Percentiles rank a stretch among this genome's conserved stretches.
Evolutionary conservation across 495 filamentous ascomycete genomes (phyloP).

Genomic region (Aspergillus haitiensis): DNA sequence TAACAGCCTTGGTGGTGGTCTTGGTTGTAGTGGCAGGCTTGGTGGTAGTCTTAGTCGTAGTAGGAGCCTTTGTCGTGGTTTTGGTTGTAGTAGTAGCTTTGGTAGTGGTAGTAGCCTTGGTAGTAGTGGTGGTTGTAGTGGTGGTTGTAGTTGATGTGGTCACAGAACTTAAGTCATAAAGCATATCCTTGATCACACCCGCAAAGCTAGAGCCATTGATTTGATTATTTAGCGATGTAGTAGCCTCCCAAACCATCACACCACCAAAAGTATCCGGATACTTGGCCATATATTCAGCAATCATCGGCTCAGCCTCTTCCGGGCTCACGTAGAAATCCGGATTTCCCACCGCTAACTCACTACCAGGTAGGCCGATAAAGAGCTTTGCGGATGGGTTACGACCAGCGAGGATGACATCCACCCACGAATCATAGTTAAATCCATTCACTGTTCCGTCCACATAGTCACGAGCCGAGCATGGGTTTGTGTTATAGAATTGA

Average conservation of each 20-base stretch:
- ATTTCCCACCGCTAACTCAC: conserved; percentile 28
- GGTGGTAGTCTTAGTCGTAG: background rate
- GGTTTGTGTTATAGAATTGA: conserved; percentile 66
- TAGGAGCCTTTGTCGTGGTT: background rate
- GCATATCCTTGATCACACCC: conserved; percentile 45
- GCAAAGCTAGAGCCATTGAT: conserved; percentile 46
- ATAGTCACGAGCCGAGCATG: conserved; percentile 56
- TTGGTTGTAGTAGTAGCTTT: conserved; percentile 7
- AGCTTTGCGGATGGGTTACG: conserved; percentile 64
- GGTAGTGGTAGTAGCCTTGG: background rate
- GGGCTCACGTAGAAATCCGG: conserved; percentile 48
- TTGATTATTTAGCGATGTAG: conserved; percentile 49
- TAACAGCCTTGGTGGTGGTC: background rate
- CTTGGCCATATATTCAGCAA: conserved; percentile 48
- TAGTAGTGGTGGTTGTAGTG: conserved; percentile 3
- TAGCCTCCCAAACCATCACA: conserved; percentile 74
- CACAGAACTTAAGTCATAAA: conserved; percentile 34
- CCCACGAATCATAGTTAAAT: conserved; percentile 69
- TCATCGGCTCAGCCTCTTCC: conserved; percentile 48
- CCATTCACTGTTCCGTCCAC: conserved; percentile 44
- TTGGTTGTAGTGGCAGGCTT: background rate
- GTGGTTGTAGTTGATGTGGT: conserved; percentile 15
- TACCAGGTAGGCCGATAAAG: conserved; percentile 62
- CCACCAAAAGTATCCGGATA: conserved; percentile 62
- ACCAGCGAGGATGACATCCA: conserved; percentile 56